Conservation (phyloP, 1,139 yeast genomes). For the Arxiozyma slooffiae region DNA sequence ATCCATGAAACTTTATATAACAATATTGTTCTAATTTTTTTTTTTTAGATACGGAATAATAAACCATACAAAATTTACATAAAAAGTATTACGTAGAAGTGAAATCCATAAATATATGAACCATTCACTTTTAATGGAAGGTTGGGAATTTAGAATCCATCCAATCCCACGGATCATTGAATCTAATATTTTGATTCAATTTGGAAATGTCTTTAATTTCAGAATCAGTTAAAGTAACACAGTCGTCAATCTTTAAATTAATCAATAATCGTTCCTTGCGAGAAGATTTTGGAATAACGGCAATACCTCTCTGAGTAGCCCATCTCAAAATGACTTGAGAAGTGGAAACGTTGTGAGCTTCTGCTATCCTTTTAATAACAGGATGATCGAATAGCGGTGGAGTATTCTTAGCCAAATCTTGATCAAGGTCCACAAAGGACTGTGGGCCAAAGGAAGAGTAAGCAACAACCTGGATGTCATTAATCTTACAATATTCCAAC, state of each 20-base stretch:
- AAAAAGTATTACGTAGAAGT: neutral
- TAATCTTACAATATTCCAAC: slow-evolving; percentile 50
- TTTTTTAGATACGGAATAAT: neutral
- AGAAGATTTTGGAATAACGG: slow-evolving; percentile 68
- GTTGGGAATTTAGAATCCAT: slow-evolving; percentile 29
- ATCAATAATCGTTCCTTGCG: slow-evolving; percentile 49
- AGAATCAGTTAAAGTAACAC: slow-evolving; percentile 41
- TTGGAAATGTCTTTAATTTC: slow-evolving; percentile 45
- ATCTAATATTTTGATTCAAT: slow-evolving; percentile 62
- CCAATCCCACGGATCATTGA: slow-evolving; percentile 84
- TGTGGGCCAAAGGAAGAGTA: slow-evolving; percentile 83
- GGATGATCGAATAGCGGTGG: slow-evolving; percentile 49
- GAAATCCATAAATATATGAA: neutral
- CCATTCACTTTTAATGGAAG: slow-evolving; percentile 17
- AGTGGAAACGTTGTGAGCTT: slow-evolving; percentile 39
- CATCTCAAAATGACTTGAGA: slow-evolving; percentile 68
- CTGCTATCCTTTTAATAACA: slow-evolving; percentile 44
- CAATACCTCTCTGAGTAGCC: slow-evolving; percentile 67
- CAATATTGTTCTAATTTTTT: too few species aligned
- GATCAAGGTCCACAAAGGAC: slow-evolving; percentile 55
- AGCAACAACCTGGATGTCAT: slow-evolving; percentile 64
- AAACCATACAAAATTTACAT: neutral
- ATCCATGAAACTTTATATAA: too few species aligned
- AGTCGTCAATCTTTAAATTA: slow-evolving; percentile 47
- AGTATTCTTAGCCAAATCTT: slow-evolving; percentile 43